phyloP scores from a whole-genome alignment of 2,329 filamentous ascomycete genomes.

The Colletotrichum sp. region DNA sequence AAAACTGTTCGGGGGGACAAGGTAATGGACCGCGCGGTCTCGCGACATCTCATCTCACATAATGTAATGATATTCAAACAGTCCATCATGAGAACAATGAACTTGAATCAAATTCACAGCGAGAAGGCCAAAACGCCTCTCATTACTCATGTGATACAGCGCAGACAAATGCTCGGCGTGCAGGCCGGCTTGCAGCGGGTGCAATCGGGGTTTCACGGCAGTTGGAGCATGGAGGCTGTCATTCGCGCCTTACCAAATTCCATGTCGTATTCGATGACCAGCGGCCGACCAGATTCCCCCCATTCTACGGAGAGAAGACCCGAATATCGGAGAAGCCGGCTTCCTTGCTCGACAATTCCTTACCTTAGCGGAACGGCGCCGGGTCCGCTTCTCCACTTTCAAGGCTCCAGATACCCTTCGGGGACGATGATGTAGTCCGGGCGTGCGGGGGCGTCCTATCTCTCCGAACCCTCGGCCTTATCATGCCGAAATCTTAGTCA shows the following conservation, averaged over 20 bases:
- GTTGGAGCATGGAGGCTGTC: not conserved
- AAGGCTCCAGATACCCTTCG: slow-evolving; percentile 18
- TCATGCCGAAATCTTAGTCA: not conserved
- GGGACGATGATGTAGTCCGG: not conserved
- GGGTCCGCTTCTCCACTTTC: not conserved
- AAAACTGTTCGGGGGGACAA: not conserved
- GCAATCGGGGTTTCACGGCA: not conserved
- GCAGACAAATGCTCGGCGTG: not conserved
- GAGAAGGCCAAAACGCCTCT: not conserved
- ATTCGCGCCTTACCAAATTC: not conserved
- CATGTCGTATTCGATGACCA: not conserved
- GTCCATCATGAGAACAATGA: not conserved
- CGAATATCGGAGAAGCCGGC: not conserved
- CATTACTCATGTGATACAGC: not conserved
- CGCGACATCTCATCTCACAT: not conserved
- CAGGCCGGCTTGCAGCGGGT: not conserved
- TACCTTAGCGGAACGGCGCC: slow-evolving; percentile 18
- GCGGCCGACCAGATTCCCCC: not conserved
- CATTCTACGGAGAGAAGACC: not conserved
- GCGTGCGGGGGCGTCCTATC: not conserved
- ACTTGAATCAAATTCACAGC: not conserved
- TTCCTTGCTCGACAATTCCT: slow-evolving; percentile 15
- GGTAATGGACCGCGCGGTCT: not conserved
- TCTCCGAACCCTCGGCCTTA: not conserved
- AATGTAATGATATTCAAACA: not conserved